These are phyloP conservation scores for Asterophora parasitica DNA, from an alignment of 768 basidiomycete species.

Conservation along the genomic window DNA sequence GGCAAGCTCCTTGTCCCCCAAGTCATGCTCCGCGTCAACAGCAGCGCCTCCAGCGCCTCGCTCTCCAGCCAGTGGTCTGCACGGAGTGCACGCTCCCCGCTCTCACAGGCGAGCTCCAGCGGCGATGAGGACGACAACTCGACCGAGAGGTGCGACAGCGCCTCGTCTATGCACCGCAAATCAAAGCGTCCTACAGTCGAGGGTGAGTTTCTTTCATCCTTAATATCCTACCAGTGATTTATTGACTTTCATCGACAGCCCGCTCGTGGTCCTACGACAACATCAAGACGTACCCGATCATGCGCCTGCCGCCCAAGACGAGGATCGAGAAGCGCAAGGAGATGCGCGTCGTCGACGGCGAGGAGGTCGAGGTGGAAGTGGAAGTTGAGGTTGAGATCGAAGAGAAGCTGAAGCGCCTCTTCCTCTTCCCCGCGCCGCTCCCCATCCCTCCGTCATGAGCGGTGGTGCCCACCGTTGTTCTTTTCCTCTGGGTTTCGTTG, in stretches of 20 bases:
- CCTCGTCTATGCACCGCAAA: conserved; percentile 18
- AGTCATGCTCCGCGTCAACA: conserved; percentile 34
- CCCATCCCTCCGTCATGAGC: too few species aligned
- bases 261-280: conserved; percentile 79
- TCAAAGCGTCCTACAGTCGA: conserved; percentile 42
- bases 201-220: conserved; percentile 35
- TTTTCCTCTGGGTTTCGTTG: neutral
- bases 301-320: conserved; percentile 58
- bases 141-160: conserved; percentile 18
- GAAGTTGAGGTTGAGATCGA: conserved; percentile 52
- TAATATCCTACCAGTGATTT: neutral
- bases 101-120: conserved; percentile 23
- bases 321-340: conserved; percentile 23
- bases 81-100: conserved; percentile 28
- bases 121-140: conserved; percentile 23
- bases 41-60: conserved; percentile 32
- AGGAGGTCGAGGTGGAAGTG: conserved; percentile 38
- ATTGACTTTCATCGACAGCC: conserved; percentile 35
- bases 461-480: neutral
- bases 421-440: conserved; percentile 51
- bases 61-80: conserved; percentile 31
- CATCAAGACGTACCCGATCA: conserved; percentile 61
- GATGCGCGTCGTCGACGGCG: conserved; percentile 37
- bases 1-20: conserved; percentile 56
- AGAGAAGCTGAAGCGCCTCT: conserved; percentile 58